These are phyloP conservation scores for Claviceps sorghi DNA, from an alignment of 2,329 filamentous ascomycete species.

Conservation along the genomic window DNA sequence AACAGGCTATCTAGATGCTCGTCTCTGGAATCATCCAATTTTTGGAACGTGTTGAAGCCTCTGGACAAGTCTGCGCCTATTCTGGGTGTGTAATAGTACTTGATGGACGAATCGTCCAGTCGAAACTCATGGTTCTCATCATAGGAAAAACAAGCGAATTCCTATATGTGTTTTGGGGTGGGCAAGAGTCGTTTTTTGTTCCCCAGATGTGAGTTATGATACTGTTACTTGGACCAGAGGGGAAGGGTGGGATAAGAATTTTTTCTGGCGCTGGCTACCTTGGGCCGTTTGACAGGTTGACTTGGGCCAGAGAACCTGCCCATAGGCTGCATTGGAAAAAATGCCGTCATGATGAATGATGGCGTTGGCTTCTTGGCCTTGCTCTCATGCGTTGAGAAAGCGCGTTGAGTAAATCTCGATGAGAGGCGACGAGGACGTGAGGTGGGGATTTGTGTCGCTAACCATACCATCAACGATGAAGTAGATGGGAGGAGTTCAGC, in stretches of 20 bases:
- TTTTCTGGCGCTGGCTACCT: conserved; percentile 27
- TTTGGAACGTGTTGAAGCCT: conserved; percentile 71
- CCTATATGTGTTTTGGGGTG: conserved; percentile 31
- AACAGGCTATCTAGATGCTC: conserved; percentile 79
- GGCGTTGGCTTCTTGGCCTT: neutral
- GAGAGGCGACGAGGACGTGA: neutral
- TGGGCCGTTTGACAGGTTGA: conserved; percentile 60
- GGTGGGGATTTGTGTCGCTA: neutral
- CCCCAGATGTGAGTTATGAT: neutral
- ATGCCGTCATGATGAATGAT: conserved; percentile 13
- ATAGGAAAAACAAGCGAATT: conserved; percentile 89
- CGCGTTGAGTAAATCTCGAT: neutral
- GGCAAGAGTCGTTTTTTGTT: neutral
- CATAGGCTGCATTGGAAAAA: conserved; percentile 55
- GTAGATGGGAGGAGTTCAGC: neutral
- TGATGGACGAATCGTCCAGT: conserved; percentile 63
- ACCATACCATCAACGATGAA: neutral
- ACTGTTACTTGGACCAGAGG: neutral
- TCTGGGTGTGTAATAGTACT: conserved; percentile 72
- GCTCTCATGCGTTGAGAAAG: neutral
- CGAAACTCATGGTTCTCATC: conserved; percentile 67
- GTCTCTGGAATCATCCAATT: conserved; percentile 68
- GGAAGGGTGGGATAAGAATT: neutral
- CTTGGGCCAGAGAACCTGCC: conserved; percentile 52
- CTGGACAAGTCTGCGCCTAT: conserved; percentile 59